Percentiles rank a stretch among this genome's conserved stretches.
Evolutionary conservation across 2,329 filamentous ascomycete species (phyloP).

Genomic region (Colletotrichum sp.): DNA sequence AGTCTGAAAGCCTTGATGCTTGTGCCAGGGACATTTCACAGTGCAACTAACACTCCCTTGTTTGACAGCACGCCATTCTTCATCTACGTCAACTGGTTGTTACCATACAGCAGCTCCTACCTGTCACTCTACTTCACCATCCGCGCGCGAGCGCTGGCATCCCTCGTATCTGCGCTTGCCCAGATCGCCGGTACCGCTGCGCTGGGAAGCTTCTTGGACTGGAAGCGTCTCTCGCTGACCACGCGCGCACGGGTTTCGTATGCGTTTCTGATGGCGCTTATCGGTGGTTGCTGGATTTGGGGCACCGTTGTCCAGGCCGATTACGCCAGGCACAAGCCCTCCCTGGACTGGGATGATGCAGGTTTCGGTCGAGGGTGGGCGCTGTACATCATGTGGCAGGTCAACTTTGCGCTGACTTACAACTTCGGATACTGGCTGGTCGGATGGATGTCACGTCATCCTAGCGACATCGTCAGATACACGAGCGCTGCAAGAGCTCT

Average conservation of each 20-base stretch:
- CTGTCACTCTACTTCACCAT: slow-evolving; percentile 27
- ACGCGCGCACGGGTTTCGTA: slow-evolving; percentile 26
- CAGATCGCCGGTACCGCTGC: slow-evolving; percentile 27
- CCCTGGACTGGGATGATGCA: slow-evolving; percentile 30
- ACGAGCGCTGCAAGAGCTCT: slow-evolving; percentile 29
- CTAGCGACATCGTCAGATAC: slow-evolving; percentile 28
- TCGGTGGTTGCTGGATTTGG: slow-evolving; percentile 33
- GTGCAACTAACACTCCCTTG: background rate
- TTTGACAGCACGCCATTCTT: slow-evolving; percentile 23
- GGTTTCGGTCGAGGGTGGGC: slow-evolving; percentile 32
- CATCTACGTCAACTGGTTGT: slow-evolving; percentile 25
- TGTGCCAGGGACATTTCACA: background rate
- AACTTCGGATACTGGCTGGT: slow-evolving; percentile 40
- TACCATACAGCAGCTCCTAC: slow-evolving; percentile 24
- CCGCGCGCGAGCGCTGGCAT: slow-evolving; percentile 24
- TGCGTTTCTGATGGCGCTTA: slow-evolving; percentile 27
- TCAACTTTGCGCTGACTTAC: slow-evolving; percentile 33
- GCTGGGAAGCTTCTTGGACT: slow-evolving; percentile 32
- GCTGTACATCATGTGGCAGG: slow-evolving; percentile 36
- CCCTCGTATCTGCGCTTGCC: slow-evolving; percentile 27
- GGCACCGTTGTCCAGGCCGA: slow-evolving; percentile 31
- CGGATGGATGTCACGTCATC: slow-evolving; percentile 28
- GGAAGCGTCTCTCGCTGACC: slow-evolving; percentile 21
- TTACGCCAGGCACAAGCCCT: slow-evolving; percentile 27
- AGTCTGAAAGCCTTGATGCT: background rate